Evolutionary conservation across 495 filamentous ascomycete species (phyloP), one percentile per base, ranked within the genome.

Genomic region (Cercophora sp.): DNA sequence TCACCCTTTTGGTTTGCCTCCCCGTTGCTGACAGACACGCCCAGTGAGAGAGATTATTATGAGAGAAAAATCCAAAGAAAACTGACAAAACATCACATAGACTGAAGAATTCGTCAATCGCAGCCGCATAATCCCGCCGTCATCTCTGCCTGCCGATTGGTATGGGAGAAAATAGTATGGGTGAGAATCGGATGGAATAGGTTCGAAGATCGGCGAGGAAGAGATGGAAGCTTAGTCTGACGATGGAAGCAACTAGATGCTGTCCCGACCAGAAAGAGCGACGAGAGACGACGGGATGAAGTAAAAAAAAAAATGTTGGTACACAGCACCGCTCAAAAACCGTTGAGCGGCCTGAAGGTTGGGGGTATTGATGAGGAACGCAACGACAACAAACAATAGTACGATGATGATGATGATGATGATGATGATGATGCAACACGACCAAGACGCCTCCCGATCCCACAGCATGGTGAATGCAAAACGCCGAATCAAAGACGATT

Each of bases 341-440:
- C 37, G 6, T 3, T 24, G 27, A 32, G 25, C 29, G 8, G 40
- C 50, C 31, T 39, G 31, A 51, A 40, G 47, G 54, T 11, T 23
- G 19, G 57, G 57, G 57, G 57, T 60, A 60, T 60, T 56, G 35
- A 49, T 56, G 57, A 53, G 52, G 48, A 59, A 16, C 37, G 48
- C n/a, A 34, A 50, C 36, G n/a, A 55, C 8, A 16, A n/a, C n/a
- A n/a, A 40, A 32, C 34, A 46, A 47, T 47, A 27, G 44, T 19
- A 47, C 44, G n/a, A 47, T 47, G 42, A 26, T 27, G 27, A 34
- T 34, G 44, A n/a, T n/a, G n/a, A n/a, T n/a, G n/a, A n/a, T n/a
- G n/a, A n/a, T n/a, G n/a, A n/a, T n/a, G n/a, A n/a, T n/a, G n/a
- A n/a, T n/a, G n/a, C n/a, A n/a, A n/a, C n/a, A n/a, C n/a, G n/a